These are phyloP conservation scores for Tetrahymena malaccensis DNA, from an alignment of 73 alveolate genomes.

Conservation along the genomic window DNA sequence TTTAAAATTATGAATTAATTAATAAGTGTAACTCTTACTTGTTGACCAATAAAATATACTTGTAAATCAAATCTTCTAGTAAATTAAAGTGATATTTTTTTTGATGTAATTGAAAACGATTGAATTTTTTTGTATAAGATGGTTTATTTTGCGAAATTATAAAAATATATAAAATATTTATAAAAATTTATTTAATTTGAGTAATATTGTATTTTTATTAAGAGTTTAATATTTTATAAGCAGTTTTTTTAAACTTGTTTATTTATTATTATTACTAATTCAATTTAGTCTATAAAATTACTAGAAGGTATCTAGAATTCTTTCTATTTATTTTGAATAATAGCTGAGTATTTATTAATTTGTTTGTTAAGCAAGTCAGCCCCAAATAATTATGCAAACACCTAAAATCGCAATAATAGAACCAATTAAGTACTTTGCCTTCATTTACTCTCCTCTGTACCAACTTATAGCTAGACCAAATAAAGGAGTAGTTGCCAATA, in stretches of 20 bases:
- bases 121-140: no score
- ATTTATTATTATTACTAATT: not conserved
- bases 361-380: not conserved
- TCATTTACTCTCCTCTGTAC: not conserved
- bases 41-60: no score
- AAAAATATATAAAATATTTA: no score
- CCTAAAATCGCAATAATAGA: not conserved
- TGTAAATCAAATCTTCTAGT: no score
- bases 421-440: not conserved
- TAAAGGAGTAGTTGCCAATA: not conserved
- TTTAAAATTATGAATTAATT: no score
- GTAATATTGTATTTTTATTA: no score
- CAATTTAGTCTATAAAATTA: not conserved
- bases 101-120: no score
- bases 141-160: no score
- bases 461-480: not conserved
- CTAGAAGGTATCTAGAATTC: not conserved
- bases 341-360: not conserved
- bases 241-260: not conserved
- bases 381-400: not conserved
- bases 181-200: no score
- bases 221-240: not conserved
- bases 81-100: no score
- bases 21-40: no score
- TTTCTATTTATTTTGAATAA: not conserved